These are phyloP conservation scores for Kalmusia sp. DNA, from an alignment of 2,329 filamentous ascomycete species.

Conservation along the genomic window DNA sequence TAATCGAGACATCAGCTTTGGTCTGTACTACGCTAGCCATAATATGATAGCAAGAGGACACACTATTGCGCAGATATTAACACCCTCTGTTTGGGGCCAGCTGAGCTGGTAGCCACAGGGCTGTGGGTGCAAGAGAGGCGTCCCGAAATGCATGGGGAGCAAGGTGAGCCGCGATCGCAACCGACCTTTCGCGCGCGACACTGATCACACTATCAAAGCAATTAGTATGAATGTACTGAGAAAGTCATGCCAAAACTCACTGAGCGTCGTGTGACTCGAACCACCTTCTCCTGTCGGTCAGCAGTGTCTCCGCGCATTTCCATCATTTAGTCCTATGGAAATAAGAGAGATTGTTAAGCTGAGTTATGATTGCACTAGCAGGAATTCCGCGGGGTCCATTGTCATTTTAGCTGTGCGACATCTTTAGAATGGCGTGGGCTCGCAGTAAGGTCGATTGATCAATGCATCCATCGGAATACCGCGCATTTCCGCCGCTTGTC, in stretches of 20 bases:
- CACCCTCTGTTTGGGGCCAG: conserved; percentile 40
- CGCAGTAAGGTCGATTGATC: too few relatives aligned
- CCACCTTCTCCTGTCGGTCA: conserved; percentile 13
- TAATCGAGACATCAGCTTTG: too few relatives aligned
- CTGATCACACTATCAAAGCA: conserved; percentile 37
- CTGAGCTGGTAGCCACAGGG: conserved; percentile 29
- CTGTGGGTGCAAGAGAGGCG: conserved; percentile 48
- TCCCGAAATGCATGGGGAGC: conserved; percentile 43
- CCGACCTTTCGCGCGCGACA: conserved; percentile 39
- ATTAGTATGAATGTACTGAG: background rate
- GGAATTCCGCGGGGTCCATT: background rate
- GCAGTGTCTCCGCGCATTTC: conserved; percentile 5
- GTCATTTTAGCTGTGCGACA: too few relatives aligned
- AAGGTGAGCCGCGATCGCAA: conserved; percentile 40
- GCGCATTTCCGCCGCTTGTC: background rate
- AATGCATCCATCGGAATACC: background rate
- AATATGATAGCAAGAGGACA: background rate
- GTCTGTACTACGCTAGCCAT: background rate
- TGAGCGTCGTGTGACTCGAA: conserved; percentile 29
- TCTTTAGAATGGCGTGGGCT: too few relatives aligned
- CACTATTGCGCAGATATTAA: conserved; percentile 48
- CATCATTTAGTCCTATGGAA: background rate
- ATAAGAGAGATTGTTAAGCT: background rate
- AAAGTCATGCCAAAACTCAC: conserved; percentile 16
- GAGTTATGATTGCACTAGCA: background rate